Evolutionary conservation across 805 yeast species (phyloP).

Genomic region (Suhomyces sp.): DNA sequence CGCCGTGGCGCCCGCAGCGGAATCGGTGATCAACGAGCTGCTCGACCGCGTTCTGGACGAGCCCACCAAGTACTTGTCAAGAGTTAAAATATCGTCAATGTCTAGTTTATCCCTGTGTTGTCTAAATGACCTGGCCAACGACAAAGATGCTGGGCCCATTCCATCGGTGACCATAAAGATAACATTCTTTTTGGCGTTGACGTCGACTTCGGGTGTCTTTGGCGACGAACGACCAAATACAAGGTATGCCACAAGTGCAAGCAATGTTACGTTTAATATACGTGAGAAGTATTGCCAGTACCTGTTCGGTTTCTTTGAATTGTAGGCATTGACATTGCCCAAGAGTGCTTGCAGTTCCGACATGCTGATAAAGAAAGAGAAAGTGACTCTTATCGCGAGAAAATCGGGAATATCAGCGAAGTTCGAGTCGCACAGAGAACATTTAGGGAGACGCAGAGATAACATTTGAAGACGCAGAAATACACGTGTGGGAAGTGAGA

Average conservation of each 20-base stretch:
- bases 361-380: neutral
- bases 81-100: constrained; percentile 51
- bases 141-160: constrained; percentile 89
- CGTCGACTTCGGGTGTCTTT: constrained; percentile 6
- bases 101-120: constrained; percentile 58
- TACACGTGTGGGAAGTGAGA: neutral
- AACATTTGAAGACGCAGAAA: neutral
- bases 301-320: constrained; percentile 6
- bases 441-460: no score
- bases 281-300: constrained; percentile 2
- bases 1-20: constrained; percentile 97
- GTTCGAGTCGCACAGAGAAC: no score
- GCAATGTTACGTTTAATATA: neutral
- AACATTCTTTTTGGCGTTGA: constrained; percentile 57
- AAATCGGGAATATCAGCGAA: neutral
- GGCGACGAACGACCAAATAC: constrained; percentile 1
- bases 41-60: constrained; percentile 81
- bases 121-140: constrained; percentile 72
- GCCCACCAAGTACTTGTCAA: constrained; percentile 76
- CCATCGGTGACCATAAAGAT: constrained; percentile 92
- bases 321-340: constrained; percentile 9
- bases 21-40: constrained; percentile 78
- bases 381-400: neutral
- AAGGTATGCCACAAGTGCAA: constrained; percentile 4
- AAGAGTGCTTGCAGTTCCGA: constrained; percentile 11